Evolutionary conservation across 1,284 basidiomycete genomes (phyloP).

Genomic region (Lentinula novae-zelandiae): DNA sequence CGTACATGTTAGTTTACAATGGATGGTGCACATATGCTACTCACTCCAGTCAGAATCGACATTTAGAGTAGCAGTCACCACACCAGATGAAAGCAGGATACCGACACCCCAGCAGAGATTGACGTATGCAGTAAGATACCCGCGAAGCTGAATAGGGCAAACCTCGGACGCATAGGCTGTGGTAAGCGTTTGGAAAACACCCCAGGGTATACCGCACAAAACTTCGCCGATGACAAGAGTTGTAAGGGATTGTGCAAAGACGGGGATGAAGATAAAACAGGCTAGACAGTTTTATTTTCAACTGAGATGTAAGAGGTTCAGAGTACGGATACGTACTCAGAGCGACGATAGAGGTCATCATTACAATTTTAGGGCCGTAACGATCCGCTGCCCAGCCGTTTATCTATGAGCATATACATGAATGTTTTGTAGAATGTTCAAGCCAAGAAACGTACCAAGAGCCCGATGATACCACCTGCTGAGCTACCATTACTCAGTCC

Average conservation of each 20-base stretch:
- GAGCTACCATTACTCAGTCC: conserved; percentile 10
- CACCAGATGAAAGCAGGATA: conserved; percentile 35
- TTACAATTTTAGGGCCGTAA: conserved; percentile 21
- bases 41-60: conserved; percentile 18
- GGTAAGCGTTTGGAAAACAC: conserved; percentile 38
- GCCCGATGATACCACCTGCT: conserved; percentile 16
- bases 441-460: conserved; percentile 1
- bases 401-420: neutral
- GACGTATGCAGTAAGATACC: conserved; percentile 41
- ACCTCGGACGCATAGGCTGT: conserved; percentile 44
- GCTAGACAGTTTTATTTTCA: neutral
- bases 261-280: conserved; percentile 19
- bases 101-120: conserved; percentile 43
- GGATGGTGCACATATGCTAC: neutral
- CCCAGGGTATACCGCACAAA: conserved; percentile 35
- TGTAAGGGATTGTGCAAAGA: conserved; percentile 32
- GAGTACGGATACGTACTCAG: conserved; percentile 21
- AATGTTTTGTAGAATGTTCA: neutral
- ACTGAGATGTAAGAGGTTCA: neutral
- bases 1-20: neutral
- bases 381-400: conserved; percentile 21
- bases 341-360: conserved; percentile 23
- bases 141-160: conserved; percentile 38
- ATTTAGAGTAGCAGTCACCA: conserved; percentile 27
- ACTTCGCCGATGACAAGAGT: conserved; percentile 32